Evolutionary conservation across 768 basidiomycete species (phyloP), one percentile per base, ranked within the genome.

Genomic region (Sporobolomyces phaffii): DNA sequence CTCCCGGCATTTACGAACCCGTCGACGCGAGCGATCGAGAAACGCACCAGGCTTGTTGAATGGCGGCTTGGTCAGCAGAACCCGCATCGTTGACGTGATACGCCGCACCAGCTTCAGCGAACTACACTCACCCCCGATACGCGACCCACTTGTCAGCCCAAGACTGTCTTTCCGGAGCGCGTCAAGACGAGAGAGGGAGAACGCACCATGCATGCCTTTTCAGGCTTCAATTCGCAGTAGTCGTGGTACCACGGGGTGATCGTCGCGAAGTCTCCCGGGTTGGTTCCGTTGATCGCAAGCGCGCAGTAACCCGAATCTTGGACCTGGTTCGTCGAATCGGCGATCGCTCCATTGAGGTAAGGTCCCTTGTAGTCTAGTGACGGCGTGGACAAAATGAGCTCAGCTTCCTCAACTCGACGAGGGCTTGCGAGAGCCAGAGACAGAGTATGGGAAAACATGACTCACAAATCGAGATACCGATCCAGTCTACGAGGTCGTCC

Each of bases 401-500:
- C n/a, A 31, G 31, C 33, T 26, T 13, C 6, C 14, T 1, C 15
- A 40, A 40, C 10, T 7, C n/a, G 22, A 11, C 29, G 13, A 14
- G 29, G 14, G 26, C 15, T 24, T 6, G 6, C 17, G 36, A 31
- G 14, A 24, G 41, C 22, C 13, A 36, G 7, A 2, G 34, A n/a
- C n/a, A n/a, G n/a, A n/a, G n/a, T n/a, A 22, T 3, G 17, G 44
- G 3, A 43, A 24, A 20, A 28, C 26, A 48, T 40, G 36, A 67
- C 69, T 50, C 22, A 64, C 65, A 75, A 64, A 74, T 65, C 13
- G 74, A 75, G 40, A 76, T 28, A 9, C 74, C 75, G 48, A 68
- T 69, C 75, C 75, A 76, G 69, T 76, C 75, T 36, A 76, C 74
- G 26, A 67, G n/a, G 26, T 69, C 62, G 54, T 73, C 73, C 1